Base-by-base conservation (phyloP, 164 flowering plant species). In the Akebia trifoliata region DNA sequence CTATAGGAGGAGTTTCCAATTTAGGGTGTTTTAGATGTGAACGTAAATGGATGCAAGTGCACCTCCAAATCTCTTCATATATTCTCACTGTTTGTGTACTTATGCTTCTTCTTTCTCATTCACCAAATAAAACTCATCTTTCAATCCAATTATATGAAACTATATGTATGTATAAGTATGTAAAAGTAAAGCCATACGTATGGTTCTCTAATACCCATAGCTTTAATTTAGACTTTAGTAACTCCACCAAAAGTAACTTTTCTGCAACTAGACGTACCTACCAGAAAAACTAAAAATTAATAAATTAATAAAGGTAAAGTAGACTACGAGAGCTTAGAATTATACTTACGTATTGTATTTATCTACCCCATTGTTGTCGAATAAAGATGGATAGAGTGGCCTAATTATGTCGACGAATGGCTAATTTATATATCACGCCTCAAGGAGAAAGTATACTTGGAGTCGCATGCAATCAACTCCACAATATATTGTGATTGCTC, bases 191-290 rank as follows among this genome's bases (percentile, higher is more conserved):
- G 26, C 11, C 26, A 53, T 35, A 20, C 43, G 56, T 53, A 32
- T 21, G 56, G 43, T 17, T 53, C 42, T 53, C 40, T 35, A 11
- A 40, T 14, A 40, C 45, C n/a, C 46, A 43, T 43, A 25, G 45
- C 45, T 40, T 40, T n/a, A 18, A 1, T 1, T 40, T 40, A 11
- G 15, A 40, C 12, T 15, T 35, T 53, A 20, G 51, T 48, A 18
- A 14, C 14, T 15, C n/a, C 42, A 38, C 42, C 42, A 38, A 6
- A 15, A 11, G 8, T 25, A 15, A 24, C 20, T 47, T 14, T 47
- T 17, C 14, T 47, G 50, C 30, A 6, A 11, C 8, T 47, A 25
- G 28, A 47, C 50, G 50, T 26, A 47, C 26, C 26, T 47, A 47
- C 50, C 31, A 25, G 5, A 9, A 22, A 22, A 14, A n/a, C n/a